Conservation (phyloP, 2,329 filamentous ascomycete species). For the Simplicillium aogashimaense region DNA sequence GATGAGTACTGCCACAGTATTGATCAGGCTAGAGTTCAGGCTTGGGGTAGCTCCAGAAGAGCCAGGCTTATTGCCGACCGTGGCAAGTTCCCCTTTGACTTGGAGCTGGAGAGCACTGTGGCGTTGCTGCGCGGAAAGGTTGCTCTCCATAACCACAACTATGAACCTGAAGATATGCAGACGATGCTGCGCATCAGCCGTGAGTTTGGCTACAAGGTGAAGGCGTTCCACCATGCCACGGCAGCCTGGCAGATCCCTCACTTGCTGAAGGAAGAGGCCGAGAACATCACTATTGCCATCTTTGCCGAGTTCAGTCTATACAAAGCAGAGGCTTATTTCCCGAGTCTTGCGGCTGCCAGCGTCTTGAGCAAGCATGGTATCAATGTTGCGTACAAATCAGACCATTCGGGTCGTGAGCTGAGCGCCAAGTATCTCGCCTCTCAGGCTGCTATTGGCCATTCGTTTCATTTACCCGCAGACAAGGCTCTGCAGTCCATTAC, state of each 20-base stretch:
- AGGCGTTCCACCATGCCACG: constrained; percentile 30
- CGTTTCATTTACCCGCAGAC: constrained; percentile 28
- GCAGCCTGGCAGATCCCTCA: constrained; percentile 28
- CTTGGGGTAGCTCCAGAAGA: not conserved
- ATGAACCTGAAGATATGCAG: constrained; percentile 31
- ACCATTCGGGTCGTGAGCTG: constrained; percentile 21
- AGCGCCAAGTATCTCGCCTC: constrained; percentile 31
- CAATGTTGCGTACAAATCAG: constrained; percentile 32
- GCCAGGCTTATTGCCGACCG: constrained; percentile 13
- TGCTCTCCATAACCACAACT: constrained; percentile 33
- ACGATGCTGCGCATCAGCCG: constrained; percentile 30
- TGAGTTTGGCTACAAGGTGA: constrained; percentile 30
- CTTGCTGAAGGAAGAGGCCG: constrained; percentile 25
- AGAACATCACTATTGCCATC: constrained; percentile 31
- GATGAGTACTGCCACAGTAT: constrained; percentile 15
- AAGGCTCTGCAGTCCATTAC: constrained; percentile 33
- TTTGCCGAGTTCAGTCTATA: constrained; percentile 31
- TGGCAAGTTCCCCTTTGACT: constrained; percentile 18
- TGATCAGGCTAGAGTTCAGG: not conserved
- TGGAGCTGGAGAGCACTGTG: constrained; percentile 29
- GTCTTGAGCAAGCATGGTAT: constrained; percentile 28
- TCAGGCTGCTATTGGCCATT: constrained; percentile 28
- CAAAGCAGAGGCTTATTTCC: constrained; percentile 30
- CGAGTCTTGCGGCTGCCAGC: constrained; percentile 27
- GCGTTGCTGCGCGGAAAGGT: constrained; percentile 29